Evolutionary conservation across 768 basidiomycete species (phyloP).

Genomic region (Hydnum rufescens): DNA sequence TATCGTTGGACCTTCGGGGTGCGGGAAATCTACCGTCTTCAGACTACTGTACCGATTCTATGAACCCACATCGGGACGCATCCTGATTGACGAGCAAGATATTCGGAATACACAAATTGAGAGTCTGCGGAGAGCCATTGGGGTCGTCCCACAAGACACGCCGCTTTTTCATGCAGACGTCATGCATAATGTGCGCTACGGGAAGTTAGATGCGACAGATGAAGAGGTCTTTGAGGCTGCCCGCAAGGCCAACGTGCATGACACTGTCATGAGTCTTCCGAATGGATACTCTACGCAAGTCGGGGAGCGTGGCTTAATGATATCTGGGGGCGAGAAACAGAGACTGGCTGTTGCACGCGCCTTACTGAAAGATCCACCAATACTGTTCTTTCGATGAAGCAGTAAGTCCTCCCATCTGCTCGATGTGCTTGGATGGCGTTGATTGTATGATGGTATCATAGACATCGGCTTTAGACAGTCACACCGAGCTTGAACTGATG

Average conservation of each 20-base stretch:
- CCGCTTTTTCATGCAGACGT: slow-evolving; percentile 93
- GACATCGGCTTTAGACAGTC: slow-evolving; percentile 92
- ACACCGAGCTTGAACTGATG: slow-evolving; percentile 91
- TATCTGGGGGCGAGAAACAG: slow-evolving; percentile 98
- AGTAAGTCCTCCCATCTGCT: slow-evolving; percentile 26
- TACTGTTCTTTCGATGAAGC: slow-evolving; percentile 98
- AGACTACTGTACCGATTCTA: slow-evolving; percentile 91
- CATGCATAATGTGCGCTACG: slow-evolving; percentile 90
- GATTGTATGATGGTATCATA: slow-evolving; percentile 17
- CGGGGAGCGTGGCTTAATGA: slow-evolving; percentile 93
- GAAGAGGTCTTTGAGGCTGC: slow-evolving; percentile 77
- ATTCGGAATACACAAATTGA: slow-evolving; percentile 50
- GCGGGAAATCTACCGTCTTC: slow-evolving; percentile 94
- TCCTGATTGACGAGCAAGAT: slow-evolving; percentile 76
- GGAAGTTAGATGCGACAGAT: slow-evolving; percentile 67
- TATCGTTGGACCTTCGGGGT: slow-evolving; percentile 91
- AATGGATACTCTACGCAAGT: slow-evolving; percentile 81
- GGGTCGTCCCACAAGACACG: slow-evolving; percentile 96
- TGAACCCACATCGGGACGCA: slow-evolving; percentile 59
- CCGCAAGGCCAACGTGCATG: slow-evolving; percentile 69
- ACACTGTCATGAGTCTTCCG: slow-evolving; percentile 59
- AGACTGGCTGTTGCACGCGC: slow-evolving; percentile 84
- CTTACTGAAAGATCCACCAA: slow-evolving; percentile 83
- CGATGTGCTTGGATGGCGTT: slow-evolving; percentile 1
- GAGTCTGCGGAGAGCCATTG: slow-evolving; percentile 54